Percentiles rank a stretch among this genome's conserved stretches.
These are phyloP conservation scores for Nannochloropsis salina DNA, from an alignment of 108 stramenopile genomes.

Conservation along the genomic window DNA sequence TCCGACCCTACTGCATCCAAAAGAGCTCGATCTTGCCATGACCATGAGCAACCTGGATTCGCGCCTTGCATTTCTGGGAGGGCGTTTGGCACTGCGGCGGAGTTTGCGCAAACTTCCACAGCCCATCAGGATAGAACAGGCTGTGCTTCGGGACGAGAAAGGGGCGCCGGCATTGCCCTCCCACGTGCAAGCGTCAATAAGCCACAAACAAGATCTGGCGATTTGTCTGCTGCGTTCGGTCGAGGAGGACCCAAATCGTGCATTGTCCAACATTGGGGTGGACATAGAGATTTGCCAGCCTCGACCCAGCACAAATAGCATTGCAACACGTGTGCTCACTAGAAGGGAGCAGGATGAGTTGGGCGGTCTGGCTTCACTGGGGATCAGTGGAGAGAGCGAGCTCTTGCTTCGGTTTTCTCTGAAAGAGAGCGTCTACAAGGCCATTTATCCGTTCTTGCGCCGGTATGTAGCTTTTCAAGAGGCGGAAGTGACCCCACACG, in stretches of 20 bases:
- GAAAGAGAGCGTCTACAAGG: slow-evolving; percentile 12
- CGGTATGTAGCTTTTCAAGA: not conserved
- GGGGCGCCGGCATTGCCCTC: not conserved
- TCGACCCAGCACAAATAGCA: not conserved
- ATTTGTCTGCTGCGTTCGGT: not conserved
- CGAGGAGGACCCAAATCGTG: not conserved
- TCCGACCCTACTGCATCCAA: not conserved
- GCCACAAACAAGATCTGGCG: not conserved
- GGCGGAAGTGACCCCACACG: not conserved
- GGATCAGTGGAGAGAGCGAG: not conserved
- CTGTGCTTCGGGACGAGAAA: not conserved
- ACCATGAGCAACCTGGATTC: not conserved
- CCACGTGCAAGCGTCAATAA: not conserved
- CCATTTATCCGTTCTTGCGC: not conserved
- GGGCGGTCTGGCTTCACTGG: not conserved
- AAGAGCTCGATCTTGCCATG: not conserved
- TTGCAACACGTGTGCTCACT: not conserved
- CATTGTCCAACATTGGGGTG: not conserved
- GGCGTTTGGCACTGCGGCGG: not conserved
- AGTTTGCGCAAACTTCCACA: not conserved
- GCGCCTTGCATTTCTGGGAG: not conserved
- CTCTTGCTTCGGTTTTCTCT: not conserved
- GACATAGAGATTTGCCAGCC: slow-evolving; percentile 9
- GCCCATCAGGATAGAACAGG: not conserved
- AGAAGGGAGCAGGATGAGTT: not conserved